Percentiles rank a stretch among this genome's conserved stretches.
Conservation (phyloP, 306 rosid genomes). For the Prunus dulcis region DNA sequence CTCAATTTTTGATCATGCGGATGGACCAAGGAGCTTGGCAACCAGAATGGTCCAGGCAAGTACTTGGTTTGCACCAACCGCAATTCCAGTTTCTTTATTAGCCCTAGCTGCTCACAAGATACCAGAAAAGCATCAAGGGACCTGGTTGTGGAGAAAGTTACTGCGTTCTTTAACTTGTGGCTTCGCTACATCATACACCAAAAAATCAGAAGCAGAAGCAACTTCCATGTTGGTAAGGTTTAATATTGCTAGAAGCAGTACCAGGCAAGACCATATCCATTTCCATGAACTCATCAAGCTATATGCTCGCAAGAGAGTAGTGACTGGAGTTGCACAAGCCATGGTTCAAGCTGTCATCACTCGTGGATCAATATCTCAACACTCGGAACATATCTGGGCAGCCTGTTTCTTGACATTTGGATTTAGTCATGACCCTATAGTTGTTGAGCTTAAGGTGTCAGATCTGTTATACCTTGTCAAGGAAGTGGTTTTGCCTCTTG, state of each 20-base stretch:
- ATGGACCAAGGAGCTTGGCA: slow-evolving; percentile 83
- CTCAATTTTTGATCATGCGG: slow-evolving; percentile 88
- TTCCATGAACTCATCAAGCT: slow-evolving; percentile 60
- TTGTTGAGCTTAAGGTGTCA: slow-evolving; percentile 64
- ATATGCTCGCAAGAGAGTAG: slow-evolving; percentile 64
- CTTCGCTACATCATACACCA: slow-evolving; percentile 48
- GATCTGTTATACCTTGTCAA: slow-evolving; percentile 60
- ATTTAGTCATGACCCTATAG: slow-evolving; percentile 68
- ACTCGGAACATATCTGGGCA: slow-evolving; percentile 75
- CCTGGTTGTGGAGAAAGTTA: slow-evolving; percentile 49
- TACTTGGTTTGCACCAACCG: slow-evolving; percentile 81
- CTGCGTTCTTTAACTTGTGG: slow-evolving; percentile 56
- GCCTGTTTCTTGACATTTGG: slow-evolving; percentile 78
- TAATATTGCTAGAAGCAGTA: slow-evolving; percentile 60
- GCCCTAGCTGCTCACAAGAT: slow-evolving; percentile 68
- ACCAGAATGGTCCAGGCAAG: slow-evolving; percentile 81
- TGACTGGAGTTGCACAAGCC: slow-evolving; percentile 60
- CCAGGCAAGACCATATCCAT: slow-evolving; percentile 51
- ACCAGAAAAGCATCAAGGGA: slow-evolving; percentile 51
- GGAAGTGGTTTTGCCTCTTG: slow-evolving; percentile 68
- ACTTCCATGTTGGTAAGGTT: slow-evolving; percentile 79
- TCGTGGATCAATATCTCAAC: slow-evolving; percentile 49
- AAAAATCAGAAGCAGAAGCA: slow-evolving; percentile 76
- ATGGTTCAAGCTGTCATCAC: slow-evolving; percentile 64
- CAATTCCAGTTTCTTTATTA: slow-evolving; percentile 60